These are phyloP conservation scores for Sphagnum magellanicum DNA, from an alignment of 228 moss, liverwort and hornwort genomes.

Conservation along the genomic window DNA sequence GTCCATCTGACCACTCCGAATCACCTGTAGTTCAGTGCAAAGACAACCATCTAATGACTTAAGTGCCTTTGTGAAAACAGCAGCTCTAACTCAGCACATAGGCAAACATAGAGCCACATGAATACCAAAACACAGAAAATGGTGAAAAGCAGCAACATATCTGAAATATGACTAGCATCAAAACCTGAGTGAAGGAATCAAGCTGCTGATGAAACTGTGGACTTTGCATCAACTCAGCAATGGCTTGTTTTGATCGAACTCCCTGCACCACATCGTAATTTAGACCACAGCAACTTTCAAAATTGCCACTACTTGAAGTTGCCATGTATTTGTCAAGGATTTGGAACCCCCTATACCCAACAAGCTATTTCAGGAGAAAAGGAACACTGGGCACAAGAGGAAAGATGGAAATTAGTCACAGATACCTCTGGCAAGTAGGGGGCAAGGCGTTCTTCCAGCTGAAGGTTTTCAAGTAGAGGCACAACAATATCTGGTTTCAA, in stretches of 20 bases:
- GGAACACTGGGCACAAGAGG: not conserved
- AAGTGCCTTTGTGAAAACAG: too few species aligned
- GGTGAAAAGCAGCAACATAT: too few species aligned
- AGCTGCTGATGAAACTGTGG: slow-evolving; percentile 97
- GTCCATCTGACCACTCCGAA: slow-evolving; percentile 91
- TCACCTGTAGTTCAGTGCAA: slow-evolving; percentile 16
- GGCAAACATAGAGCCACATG: too few species aligned
- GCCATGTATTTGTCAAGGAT: too few species aligned
- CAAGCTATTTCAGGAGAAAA: too few species aligned
- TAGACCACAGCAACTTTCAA: too few species aligned
- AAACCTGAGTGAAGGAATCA: slow-evolving; percentile 71
- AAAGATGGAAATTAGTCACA: not conserved
- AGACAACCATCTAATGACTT: too few species aligned
- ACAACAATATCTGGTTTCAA: slow-evolving; percentile 73
- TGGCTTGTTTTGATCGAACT: slow-evolving; percentile 74
- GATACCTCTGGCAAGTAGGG: slow-evolving; percentile 83
- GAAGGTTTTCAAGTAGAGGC: slow-evolving; percentile 61
- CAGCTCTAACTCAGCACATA: too few species aligned
- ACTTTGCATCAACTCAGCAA: slow-evolving; percentile 94
- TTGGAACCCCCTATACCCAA: too few species aligned
- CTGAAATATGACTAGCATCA: too few species aligned
- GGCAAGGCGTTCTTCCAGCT: slow-evolving; percentile 72
- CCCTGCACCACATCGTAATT: slow-evolving; percentile 30
- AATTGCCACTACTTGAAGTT: too few species aligned
- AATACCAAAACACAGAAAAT: too few species aligned